Percentiles rank a stretch among this genome's conserved stretches.
phyloP scores from a whole-genome alignment of 2,329 filamentous ascomycete genomes.

The Penicillium sp. region DNA sequence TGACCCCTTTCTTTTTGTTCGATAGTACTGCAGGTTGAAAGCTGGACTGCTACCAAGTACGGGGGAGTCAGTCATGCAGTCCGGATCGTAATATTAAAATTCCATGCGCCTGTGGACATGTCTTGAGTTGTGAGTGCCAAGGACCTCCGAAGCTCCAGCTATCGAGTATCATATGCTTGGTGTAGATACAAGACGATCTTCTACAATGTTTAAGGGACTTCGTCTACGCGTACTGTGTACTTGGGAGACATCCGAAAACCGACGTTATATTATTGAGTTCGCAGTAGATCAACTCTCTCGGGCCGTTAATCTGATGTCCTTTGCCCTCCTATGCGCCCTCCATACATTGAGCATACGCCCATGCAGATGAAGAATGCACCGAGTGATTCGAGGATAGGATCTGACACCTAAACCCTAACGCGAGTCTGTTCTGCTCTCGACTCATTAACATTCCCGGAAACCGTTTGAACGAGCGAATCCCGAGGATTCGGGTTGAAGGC shows the following conservation, averaged over 20 bases:
- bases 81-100: slow-evolving; percentile 13
- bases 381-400: slow-evolving; percentile 5
- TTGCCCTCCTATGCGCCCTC: not conserved
- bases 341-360: slow-evolving; percentile 10
- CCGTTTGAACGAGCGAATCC: not conserved
- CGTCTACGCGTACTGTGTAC: not conserved
- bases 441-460: not conserved
- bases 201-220: too few species aligned
- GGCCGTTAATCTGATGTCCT: slow-evolving; percentile 2
- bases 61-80: slow-evolving; percentile 3
- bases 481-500: slow-evolving; percentile 9
- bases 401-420: not conserved
- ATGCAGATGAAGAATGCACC: slow-evolving; percentile 2
- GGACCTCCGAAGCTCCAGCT: not conserved
- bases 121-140: not conserved
- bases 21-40: not conserved
- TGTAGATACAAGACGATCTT: not conserved
- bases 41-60: slow-evolving; percentile 1
- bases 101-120: slow-evolving; percentile 1
- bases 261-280: slow-evolving; percentile 4
- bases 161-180: not conserved
- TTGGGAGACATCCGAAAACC: slow-evolving; percentile 6
- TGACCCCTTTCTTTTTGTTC: not conserved
- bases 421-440: not conserved
- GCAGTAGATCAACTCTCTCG: slow-evolving; percentile 1